phyloP scores from a whole-genome alignment of 371 early-diverging fungal species.

The Syncephalastrum contaminatum region DNA sequence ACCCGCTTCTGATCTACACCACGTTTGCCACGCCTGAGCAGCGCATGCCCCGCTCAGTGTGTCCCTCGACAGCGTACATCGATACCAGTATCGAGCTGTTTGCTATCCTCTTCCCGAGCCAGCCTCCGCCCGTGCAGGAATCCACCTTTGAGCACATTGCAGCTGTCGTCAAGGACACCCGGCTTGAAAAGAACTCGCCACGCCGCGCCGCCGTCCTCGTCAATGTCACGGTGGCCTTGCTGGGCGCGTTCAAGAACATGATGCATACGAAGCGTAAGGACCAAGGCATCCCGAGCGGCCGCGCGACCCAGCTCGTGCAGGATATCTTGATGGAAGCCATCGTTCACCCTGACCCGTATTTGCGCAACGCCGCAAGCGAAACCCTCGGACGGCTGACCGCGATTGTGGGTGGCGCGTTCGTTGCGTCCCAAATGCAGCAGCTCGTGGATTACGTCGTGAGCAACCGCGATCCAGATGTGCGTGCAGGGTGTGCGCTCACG shows the following conservation, averaged over 20 bases:
- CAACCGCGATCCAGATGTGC: slow-evolving; percentile 89
- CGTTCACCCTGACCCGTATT: slow-evolving; percentile 66
- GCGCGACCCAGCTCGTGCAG: slow-evolving; percentile 50
- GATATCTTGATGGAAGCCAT: slow-evolving; percentile 69
- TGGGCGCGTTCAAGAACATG: slow-evolving; percentile 67
- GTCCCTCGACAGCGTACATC: slow-evolving; percentile 42
- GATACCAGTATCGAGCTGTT: slow-evolving; percentile 65
- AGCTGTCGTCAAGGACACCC: slow-evolving; percentile 60
- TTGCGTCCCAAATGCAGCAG: slow-evolving; percentile 78
- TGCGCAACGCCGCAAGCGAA: slow-evolving; percentile 81
- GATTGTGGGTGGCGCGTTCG: slow-evolving; percentile 70
- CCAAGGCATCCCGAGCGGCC: slow-evolving; percentile 38
- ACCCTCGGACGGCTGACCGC: slow-evolving; percentile 82
- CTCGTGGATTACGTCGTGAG: slow-evolving; percentile 88
- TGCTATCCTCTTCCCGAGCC: slow-evolving; percentile 64
- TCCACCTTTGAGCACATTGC: slow-evolving; percentile 74
- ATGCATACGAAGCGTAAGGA: slow-evolving; percentile 37
- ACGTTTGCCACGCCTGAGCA: slow-evolving; percentile 25
- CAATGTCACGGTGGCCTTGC: slow-evolving; percentile 74
- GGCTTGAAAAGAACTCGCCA: slow-evolving; percentile 71
- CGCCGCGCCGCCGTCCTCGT: slow-evolving; percentile 76
- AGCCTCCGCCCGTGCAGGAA: slow-evolving; percentile 72
- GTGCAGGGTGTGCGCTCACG: slow-evolving; percentile 90
- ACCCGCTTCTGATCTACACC: slow-evolving; percentile 57
- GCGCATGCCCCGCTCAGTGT: slow-evolving; percentile 32